Evolutionary conservation across 176 grass and related monocot species (phyloP).

Genomic region (Thinopyrum elongatum): DNA sequence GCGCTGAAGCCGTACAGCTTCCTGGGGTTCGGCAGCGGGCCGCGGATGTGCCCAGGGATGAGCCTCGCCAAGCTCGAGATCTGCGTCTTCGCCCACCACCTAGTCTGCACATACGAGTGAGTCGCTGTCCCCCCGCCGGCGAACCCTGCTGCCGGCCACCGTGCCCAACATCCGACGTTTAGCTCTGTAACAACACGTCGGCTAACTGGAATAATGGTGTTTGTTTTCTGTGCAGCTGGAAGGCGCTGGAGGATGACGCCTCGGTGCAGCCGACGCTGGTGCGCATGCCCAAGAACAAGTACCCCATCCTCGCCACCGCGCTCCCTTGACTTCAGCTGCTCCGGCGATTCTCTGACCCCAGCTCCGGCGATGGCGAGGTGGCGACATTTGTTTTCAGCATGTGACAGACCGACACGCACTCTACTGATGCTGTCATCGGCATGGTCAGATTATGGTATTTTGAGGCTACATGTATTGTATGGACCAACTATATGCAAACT

Average conservation of each 20-base stretch:
- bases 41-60: constrained; percentile 63
- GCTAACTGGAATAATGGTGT: background rate
- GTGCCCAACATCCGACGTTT: background rate
- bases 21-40: constrained; percentile 64
- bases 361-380: too few species aligned
- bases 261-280: constrained; percentile 53
- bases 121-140: background rate
- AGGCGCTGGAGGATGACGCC: constrained; percentile 37
- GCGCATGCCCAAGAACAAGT: constrained; percentile 70
- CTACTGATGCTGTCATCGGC: background rate
- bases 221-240: constrained; percentile 42
- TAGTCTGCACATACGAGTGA: constrained; percentile 44
- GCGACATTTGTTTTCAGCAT: too few species aligned
- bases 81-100: constrained; percentile 58
- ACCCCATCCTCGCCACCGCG: constrained; percentile 37
- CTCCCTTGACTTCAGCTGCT: background rate
- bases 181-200: too few species aligned
- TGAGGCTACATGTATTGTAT: background rate
- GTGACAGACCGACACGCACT: background rate
- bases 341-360: too few species aligned
- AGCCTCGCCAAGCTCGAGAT: constrained; percentile 67
- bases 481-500: background rate
- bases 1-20: constrained; percentile 54
- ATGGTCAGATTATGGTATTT: too few species aligned
- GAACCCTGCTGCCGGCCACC: background rate